These are phyloP conservation scores for Neofusicoccum ribis DNA, from an alignment of 2,329 filamentous ascomycete genomes.

Conservation along the genomic window DNA sequence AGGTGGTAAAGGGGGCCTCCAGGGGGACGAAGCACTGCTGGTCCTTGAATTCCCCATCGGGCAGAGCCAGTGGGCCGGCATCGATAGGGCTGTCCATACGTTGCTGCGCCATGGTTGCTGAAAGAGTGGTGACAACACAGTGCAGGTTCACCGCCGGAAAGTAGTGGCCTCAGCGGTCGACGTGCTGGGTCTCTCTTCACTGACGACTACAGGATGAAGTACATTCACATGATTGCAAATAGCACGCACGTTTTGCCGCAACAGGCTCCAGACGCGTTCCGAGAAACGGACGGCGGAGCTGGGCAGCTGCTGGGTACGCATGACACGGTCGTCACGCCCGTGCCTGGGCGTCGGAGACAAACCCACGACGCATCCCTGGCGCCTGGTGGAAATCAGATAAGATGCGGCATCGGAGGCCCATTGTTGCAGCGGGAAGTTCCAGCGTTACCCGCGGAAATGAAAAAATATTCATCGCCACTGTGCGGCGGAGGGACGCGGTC, in stretches of 20 bases:
- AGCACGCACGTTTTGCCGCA: neutral
- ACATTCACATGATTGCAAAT: neutral
- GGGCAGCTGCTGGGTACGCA: neutral
- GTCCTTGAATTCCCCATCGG: neutral
- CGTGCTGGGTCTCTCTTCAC: no score
- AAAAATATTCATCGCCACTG: neutral
- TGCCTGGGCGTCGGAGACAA: neutral
- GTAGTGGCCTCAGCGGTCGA: neutral
- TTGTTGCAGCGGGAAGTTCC: neutral
- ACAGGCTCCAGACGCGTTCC: neutral
- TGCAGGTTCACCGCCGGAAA: neutral
- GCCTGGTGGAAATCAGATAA: neutral
- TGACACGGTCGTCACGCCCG: neutral
- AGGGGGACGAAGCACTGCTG: neutral
- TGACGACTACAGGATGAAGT: neutral
- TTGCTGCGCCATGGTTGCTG: neutral
- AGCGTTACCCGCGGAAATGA: neutral
- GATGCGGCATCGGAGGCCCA: neutral
- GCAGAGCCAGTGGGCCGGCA: neutral
- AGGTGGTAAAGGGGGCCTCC: neutral
- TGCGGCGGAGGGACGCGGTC: neutral
- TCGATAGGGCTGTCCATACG: neutral
- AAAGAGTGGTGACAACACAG: neutral
- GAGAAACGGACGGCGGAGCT: neutral
- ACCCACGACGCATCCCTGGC: neutral